Conservation (phyloP, 2,329 filamentous ascomycete species). For the Parascedosporium putredinis region DNA sequence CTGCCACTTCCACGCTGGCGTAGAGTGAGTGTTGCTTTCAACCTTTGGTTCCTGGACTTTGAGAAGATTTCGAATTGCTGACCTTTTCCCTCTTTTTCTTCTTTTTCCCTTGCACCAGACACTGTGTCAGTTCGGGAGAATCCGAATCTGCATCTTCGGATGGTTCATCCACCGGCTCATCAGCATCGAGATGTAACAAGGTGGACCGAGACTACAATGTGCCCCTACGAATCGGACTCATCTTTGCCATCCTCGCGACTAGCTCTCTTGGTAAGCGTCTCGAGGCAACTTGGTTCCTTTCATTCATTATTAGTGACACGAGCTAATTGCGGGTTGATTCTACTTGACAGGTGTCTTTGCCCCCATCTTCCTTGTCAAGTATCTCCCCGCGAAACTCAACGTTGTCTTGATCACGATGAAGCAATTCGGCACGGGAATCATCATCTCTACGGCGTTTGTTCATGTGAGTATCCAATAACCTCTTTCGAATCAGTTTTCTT, state of each 20-base stretch:
- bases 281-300: not conserved
- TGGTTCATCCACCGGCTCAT: no score
- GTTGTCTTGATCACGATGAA: slow-evolving; percentile 54
- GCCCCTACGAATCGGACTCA: slow-evolving; percentile 54
- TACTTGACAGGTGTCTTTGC: slow-evolving; percentile 41
- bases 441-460: slow-evolving; percentile 61
- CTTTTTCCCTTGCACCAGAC: no score
- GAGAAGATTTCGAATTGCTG: no score
- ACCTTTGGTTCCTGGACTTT: no score
- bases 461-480: slow-evolving; percentile 34
- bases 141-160: slow-evolving; percentile 23
- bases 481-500: not conserved
- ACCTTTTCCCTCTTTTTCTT: no score
- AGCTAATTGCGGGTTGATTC: slow-evolving; percentile 9
- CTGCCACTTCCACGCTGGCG: slow-evolving; percentile 66
- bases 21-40: slow-evolving; percentile 45
- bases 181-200: slow-evolving; percentile 32
- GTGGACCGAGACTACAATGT: slow-evolving; percentile 52
- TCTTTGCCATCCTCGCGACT: slow-evolving; percentile 62
- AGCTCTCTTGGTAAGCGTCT: slow-evolving; percentile 46
- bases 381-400: slow-evolving; percentile 39
- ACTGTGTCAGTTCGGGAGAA: slow-evolving; percentile 44
- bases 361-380: slow-evolving; percentile 52
- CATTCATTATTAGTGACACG: no score
- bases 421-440: slow-evolving; percentile 64